Percentiles rank a stretch among this genome's conserved stretches.
These are phyloP conservation scores for Suillus subalutaceus DNA, from an alignment of 768 basidiomycete genomes.

Conservation along the genomic window DNA sequence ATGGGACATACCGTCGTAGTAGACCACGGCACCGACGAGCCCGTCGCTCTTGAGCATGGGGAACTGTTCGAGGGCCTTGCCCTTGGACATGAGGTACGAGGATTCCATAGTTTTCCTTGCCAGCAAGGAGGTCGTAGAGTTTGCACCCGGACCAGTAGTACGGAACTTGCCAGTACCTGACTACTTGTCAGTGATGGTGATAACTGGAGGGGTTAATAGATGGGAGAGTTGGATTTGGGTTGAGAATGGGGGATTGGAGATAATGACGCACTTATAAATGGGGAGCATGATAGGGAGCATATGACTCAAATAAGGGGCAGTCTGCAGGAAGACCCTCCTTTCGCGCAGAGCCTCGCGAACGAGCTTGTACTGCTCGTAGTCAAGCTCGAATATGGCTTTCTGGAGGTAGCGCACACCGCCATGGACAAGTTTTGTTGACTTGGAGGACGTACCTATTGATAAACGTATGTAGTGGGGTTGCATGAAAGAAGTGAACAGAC, in stretches of 20 bases:
- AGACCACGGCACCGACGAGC: constrained; percentile 92
- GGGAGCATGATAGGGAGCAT: constrained; percentile 99
- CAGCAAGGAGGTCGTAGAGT: constrained; percentile 93
- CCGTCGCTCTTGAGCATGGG: constrained; percentile 95
- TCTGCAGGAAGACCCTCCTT: constrained; percentile 90
- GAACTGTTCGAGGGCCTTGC: constrained; percentile 91
- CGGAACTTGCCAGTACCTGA: constrained; percentile 92
- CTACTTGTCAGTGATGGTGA: constrained; percentile 10
- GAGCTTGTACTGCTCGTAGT: constrained; percentile 96
- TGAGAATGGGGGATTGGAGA: background rate
- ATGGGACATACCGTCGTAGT: constrained; percentile 83
- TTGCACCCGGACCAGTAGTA: constrained; percentile 97
- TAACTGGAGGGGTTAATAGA: background rate
- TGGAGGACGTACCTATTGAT: constrained; percentile 83
- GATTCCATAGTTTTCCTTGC: constrained; percentile 96
- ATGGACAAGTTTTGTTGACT: constrained; percentile 97
- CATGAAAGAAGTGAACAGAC: constrained; percentile 20
- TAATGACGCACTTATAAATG: constrained; percentile 75
- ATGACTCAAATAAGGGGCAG: constrained; percentile 87
- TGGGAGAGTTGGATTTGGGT: background rate
- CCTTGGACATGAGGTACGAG: constrained; percentile 93
- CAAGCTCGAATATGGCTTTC: constrained; percentile 93
- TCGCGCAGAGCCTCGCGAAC: constrained; percentile 95
- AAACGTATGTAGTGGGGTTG: background rate
- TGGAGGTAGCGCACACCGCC: constrained; percentile 98